Percentiles rank a stretch among this genome's conserved stretches.
phyloP scores from a whole-genome alignment of 2,329 filamentous ascomycete genomes.

The Botrytis fabae region DNA sequence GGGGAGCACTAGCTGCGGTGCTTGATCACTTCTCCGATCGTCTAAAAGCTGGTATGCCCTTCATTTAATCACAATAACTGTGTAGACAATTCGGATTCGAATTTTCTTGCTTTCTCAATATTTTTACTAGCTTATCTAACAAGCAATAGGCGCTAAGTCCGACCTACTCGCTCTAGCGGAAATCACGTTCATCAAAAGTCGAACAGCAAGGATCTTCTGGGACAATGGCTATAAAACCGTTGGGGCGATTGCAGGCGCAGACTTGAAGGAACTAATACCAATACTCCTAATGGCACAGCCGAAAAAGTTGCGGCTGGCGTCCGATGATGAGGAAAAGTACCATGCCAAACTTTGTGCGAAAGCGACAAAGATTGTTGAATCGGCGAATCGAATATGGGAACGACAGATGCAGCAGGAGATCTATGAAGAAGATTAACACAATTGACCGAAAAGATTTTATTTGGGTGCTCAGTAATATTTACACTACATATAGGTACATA shows the following conservation, averaged over 20 bases:
- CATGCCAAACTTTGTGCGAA: constrained; percentile 65
- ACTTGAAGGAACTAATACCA: constrained; percentile 66
- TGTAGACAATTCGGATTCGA: not conserved
- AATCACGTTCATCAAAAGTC: constrained; percentile 74
- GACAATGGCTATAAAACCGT: constrained; percentile 74
- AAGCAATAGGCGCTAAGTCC: constrained; percentile 57
- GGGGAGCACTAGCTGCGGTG: constrained; percentile 69
- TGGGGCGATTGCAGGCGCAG: constrained; percentile 66
- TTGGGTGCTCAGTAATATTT: not conserved
- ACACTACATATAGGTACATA: not conserved
- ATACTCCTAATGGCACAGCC: constrained; percentile 73
- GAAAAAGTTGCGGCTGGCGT: constrained; percentile 59
- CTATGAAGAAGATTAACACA: constrained; percentile 28
- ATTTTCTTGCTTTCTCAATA: not conserved
- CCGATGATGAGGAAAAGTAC: constrained; percentile 59
- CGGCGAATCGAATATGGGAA: constrained; percentile 68
- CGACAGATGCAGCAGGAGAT: constrained; percentile 33
- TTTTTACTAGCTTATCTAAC: constrained; percentile 8
- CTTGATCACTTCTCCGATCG: constrained; percentile 76
- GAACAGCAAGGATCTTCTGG: constrained; percentile 72
- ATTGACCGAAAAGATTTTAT: not conserved
- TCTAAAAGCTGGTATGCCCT: constrained; percentile 54
- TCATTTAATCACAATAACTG: not conserved
- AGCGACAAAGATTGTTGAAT: constrained; percentile 66
- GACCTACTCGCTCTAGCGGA: constrained; percentile 71